Percentiles rank a stretch among this genome's conserved stretches.
Conservation (phyloP, 2,329 filamentous ascomycete genomes). For the Drechslera avenae region DNA sequence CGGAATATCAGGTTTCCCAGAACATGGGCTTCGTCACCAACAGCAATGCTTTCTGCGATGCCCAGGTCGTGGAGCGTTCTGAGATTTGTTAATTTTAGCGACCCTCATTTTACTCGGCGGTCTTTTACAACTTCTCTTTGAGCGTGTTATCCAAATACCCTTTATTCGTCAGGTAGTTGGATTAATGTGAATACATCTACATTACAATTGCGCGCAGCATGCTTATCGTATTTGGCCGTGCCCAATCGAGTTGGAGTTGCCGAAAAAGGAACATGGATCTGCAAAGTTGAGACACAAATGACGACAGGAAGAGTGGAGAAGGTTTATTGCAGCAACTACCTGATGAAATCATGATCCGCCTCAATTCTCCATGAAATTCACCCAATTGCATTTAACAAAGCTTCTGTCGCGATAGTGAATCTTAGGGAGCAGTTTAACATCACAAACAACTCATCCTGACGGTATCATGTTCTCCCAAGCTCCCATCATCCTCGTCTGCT, state of each 20-base stretch:
- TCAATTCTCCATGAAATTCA: background rate
- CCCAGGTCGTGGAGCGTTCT: conserved; percentile 17
- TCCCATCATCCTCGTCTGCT: conserved; percentile 15
- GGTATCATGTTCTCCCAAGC: conserved; percentile 23
- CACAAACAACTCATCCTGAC: background rate
- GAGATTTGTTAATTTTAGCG: background rate
- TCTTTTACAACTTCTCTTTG: background rate
- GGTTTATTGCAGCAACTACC: conserved; percentile 15
- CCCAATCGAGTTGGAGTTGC: conserved; percentile 18
- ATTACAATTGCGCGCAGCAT: conserved; percentile 2
- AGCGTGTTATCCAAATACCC: conserved; percentile 13
- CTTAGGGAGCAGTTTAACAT: background rate
- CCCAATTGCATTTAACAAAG: no score
- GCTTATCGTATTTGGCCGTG: conserved; percentile 5
- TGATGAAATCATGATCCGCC: conserved; percentile 19
- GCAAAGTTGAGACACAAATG: conserved; percentile 33
- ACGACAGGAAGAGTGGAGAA: conserved; percentile 29
- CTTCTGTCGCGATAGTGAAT: no score
- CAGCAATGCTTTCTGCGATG: conserved; percentile 41
- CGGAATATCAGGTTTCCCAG: conserved; percentile 50
- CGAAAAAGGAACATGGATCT: conserved; percentile 24
- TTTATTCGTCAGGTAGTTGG: conserved; percentile 8
- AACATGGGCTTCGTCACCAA: conserved; percentile 53
- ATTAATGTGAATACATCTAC: conserved; percentile 5
- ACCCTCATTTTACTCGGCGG: background rate